phyloP scores from a whole-genome alignment of 768 basidiomycete species.

The Suillus subaureus region DNA sequence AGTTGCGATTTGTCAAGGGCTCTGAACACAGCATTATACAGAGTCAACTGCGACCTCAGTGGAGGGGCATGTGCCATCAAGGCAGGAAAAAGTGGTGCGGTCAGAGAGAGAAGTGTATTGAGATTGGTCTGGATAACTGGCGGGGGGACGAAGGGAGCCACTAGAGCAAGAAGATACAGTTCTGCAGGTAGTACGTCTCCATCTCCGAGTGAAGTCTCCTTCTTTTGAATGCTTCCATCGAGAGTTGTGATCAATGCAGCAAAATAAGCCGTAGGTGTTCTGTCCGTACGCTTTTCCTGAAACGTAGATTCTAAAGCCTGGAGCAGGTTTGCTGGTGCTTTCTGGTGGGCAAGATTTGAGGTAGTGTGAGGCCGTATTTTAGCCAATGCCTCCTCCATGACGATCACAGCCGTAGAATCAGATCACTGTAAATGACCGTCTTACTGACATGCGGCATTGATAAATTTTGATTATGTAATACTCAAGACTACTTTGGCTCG shows the following conservation, averaged over 20 bases:
- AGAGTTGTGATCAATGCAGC: conserved; percentile 87
- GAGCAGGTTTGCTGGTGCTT: conserved; percentile 84
- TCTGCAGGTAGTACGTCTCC: conserved; percentile 40
- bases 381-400: conserved; percentile 67
- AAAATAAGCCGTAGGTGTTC: conserved; percentile 89
- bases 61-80: conserved; percentile 70
- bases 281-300: conserved; percentile 65
- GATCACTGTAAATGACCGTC: conserved; percentile 2
- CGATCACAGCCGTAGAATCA: conserved; percentile 8
- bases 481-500: not conserved
- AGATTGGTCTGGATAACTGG: conserved; percentile 82
- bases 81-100: conserved; percentile 77
- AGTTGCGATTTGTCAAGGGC: conserved; percentile 75
- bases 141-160: conserved; percentile 55
- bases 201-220: conserved; percentile 71
- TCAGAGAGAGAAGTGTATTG: conserved; percentile 67
- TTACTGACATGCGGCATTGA: conserved; percentile 1
- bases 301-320: conserved; percentile 82
- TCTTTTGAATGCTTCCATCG: conserved; percentile 72
- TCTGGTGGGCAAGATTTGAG: conserved; percentile 84
- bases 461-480: conserved; percentile 38
- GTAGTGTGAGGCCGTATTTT: conserved; percentile 88
- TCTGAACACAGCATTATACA: conserved; percentile 70
- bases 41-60: conserved; percentile 81
- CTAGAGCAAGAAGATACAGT: conserved; percentile 39